Conservation (phyloP, 768 basidiomycete genomes). For the Trametes elegans region DNA sequence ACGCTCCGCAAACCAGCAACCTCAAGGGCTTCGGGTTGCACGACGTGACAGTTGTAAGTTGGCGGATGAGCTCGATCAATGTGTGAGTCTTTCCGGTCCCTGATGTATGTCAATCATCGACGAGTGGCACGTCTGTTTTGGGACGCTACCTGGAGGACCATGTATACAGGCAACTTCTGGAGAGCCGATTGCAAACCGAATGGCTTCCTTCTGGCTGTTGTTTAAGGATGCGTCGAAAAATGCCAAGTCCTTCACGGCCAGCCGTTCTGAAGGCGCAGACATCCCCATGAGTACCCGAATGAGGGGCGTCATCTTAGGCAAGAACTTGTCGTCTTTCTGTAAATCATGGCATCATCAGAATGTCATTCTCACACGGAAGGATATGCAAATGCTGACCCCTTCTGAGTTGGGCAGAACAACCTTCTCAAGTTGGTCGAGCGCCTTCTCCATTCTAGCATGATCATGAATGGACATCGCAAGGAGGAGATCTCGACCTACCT, state of each 20-base stretch:
- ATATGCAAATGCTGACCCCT: conserved; percentile 11
- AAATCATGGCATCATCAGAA: not conserved
- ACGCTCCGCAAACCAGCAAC: conserved; percentile 88
- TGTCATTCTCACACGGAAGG: not conserved
- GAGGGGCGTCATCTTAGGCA: conserved; percentile 48
- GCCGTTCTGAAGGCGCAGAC: conserved; percentile 41
- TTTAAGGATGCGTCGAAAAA: conserved; percentile 83
- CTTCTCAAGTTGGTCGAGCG: conserved; percentile 64
- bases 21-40: conserved; percentile 52
- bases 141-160: conserved; percentile 83
- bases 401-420: conserved; percentile 27
- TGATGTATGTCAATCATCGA: conserved; percentile 21
- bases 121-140: not conserved
- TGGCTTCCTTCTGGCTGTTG: conserved; percentile 78
- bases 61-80: conserved; percentile 89
- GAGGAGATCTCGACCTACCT: conserved; percentile 42
- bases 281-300: conserved; percentile 73
- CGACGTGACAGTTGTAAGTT: conserved; percentile 54
- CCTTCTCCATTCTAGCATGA: conserved; percentile 75
- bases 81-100: conserved; percentile 97
- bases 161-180: conserved; percentile 90
- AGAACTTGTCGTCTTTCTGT: conserved; percentile 40
- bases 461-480: not conserved
- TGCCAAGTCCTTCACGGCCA: conserved; percentile 39
- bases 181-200: conserved; percentile 78